Conservation (phyloP, 495 filamentous ascomycete genomes). For the Pyrenula massariospora region DNA sequence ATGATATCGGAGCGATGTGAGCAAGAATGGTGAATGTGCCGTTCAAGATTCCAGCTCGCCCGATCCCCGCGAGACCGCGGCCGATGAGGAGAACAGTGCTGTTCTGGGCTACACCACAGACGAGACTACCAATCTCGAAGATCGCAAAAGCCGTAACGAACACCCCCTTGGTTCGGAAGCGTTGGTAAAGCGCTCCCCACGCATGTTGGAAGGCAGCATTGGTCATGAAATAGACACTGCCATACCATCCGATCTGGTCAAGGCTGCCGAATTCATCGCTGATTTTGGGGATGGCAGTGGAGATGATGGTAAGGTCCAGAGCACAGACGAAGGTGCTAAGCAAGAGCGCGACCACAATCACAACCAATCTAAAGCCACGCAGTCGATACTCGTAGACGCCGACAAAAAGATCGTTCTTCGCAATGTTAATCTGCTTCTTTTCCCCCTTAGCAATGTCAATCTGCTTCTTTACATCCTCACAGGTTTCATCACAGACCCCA, state of each 20-base stretch:
- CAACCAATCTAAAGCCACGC: constrained; percentile 2
- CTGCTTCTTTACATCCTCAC: too few relatives aligned
- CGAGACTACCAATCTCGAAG: constrained; percentile 71
- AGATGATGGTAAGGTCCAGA: constrained; percentile 26
- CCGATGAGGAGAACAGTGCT: constrained; percentile 70
- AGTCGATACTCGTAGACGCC: not conserved
- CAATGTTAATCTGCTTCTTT: too few relatives aligned
- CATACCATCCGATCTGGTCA: constrained; percentile 15
- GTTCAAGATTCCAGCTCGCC: constrained; percentile 73
- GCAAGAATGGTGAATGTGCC: constrained; percentile 72
- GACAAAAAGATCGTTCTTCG: too few relatives aligned
- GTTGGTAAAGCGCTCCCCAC: constrained; percentile 18
- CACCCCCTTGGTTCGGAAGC: constrained; percentile 14
- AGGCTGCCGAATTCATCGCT: constrained; percentile 16
- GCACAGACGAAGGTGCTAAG: constrained; percentile 37
- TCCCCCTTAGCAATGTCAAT: too few relatives aligned
- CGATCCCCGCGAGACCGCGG: constrained; percentile 75
- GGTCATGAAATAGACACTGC: constrained; percentile 17
- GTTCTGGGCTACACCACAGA: constrained; percentile 68
- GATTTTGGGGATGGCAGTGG: constrained; percentile 15
- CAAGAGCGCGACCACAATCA: constrained; percentile 32
- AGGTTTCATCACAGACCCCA: too few relatives aligned
- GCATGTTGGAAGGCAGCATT: constrained; percentile 15
- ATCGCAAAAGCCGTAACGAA: constrained; percentile 51
- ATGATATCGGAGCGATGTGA: constrained; percentile 56